Evolutionary conservation across 257 asterid genomes (phyloP), one percentile per base, ranked within the genome.

Genomic region (Osmanthus fragrans): DNA sequence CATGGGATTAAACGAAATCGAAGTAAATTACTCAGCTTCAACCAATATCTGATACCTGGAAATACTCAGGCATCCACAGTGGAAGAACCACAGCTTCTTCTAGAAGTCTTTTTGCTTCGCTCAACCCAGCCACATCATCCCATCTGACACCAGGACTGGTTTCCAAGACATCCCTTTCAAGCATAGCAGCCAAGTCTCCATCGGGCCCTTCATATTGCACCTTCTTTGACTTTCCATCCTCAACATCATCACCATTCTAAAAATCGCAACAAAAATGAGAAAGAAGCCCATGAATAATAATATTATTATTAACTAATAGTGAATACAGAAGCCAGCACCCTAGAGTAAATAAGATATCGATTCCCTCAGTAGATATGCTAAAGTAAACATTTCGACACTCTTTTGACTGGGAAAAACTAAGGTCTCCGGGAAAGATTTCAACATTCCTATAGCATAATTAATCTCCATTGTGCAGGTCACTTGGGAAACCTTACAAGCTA

Each of bases 31-130:
- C 67, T 80, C 80, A 65, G 45, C 73, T 74, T 68, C 8, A 32
- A 68, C 42, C 77, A 80, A 74, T 81, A 71, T 68, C 80, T 5
- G 77, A 77, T 87, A 95, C 99, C 99, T 96, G 98, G 85, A 96
- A 96, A 85, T 96, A 96, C 81, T 96, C 99, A 45, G 99, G 99
- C 99, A 96, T 96, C 98, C 96, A 96, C 23, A 96, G 78, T 19
- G 99, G 99, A 82, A 96, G 99, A 81, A 96, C 99, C 79, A 96
- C 99, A 81, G 99, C 99, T 89, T 96, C 99, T 88, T 96, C 99
- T 42, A 93, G 77, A 85, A 96, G 98, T 84, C 99, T 84, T 84
- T 96, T 96, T 65, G 99, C 99, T 87, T 96, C 99, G 75, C 85
- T 89, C 75, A 96, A 88, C 80, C 99, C 99, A 65, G 99, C 99